A percentile compares a stretch with the other conserved stretches of the same genome.
Evolutionary conservation across 495 filamentous ascomycete genomes (phyloP).

Genomic region (Cercophora sp.): DNA sequence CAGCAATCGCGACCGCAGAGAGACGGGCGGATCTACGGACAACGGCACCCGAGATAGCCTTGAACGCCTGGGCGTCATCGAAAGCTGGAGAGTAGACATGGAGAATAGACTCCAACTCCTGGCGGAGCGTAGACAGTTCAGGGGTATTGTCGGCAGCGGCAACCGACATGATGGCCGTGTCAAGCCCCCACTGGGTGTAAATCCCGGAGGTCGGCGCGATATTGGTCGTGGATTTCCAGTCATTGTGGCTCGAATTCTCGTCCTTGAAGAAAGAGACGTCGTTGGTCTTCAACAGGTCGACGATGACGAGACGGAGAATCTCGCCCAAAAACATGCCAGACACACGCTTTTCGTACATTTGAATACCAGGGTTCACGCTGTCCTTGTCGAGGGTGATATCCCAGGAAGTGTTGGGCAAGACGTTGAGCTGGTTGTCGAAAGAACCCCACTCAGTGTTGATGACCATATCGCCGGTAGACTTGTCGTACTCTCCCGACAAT

Average conservation of each 20-base stretch:
- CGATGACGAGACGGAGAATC: slow-evolving; percentile 73
- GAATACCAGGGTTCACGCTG: slow-evolving; percentile 87
- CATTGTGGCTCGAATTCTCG: slow-evolving; percentile 59
- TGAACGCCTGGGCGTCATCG: slow-evolving; percentile 80
- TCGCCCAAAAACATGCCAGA: slow-evolving; percentile 98
- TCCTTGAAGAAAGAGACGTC: slow-evolving; percentile 64
- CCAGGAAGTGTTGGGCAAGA: slow-evolving; percentile 81
- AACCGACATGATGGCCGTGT: slow-evolving; percentile 79
- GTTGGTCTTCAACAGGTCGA: slow-evolving; percentile 60
- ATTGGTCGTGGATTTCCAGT: slow-evolving; percentile 62
- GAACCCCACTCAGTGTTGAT: slow-evolving; percentile 98
- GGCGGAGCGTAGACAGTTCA: slow-evolving; percentile 60
- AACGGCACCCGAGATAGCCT: slow-evolving; percentile 74
- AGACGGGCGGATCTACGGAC: slow-evolving; percentile 87
- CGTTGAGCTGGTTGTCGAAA: slow-evolving; percentile 88
- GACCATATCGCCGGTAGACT: slow-evolving; percentile 87
- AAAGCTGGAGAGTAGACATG: slow-evolving; percentile 64
- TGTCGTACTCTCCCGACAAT: slow-evolving; percentile 65
- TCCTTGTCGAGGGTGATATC: slow-evolving; percentile 73
- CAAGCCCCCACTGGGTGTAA: slow-evolving; percentile 82
- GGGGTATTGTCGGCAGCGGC: slow-evolving; percentile 69
- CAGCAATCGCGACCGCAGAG: slow-evolving; percentile 78
- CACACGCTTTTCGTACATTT: slow-evolving; percentile 98
- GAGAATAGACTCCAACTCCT: slow-evolving; percentile 70
- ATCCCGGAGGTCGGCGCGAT: slow-evolving; percentile 60